Base-by-base conservation (phyloP, 2,329 filamentous ascomycete species). In the Juglanconis sp. region DNA sequence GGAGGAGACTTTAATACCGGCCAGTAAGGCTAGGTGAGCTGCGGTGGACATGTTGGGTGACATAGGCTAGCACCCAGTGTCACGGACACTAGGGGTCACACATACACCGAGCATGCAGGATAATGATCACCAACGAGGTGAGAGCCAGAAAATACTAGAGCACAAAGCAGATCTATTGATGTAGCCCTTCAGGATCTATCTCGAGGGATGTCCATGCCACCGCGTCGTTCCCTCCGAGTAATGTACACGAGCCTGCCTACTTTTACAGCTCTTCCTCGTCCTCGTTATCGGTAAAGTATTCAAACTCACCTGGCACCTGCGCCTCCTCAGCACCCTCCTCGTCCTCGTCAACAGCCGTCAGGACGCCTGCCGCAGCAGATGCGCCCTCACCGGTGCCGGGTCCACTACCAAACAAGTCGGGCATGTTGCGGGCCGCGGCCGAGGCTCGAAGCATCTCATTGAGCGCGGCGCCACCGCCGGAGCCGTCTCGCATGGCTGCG, bases 321-420 rank as follows among this genome's bases (percentile, higher is more conserved):
- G 91, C 91, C 71, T 94, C 91, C 67, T 89, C 87, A 11, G 84
- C 87, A 38, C 81, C 87, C 63, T 91, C 89, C 9, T 81, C 86
- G 68, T 94, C 90, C 73, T 98, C 94, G 68, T 97, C 93, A 4
- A 96, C 86, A 5, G 92, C 89, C 4, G 90, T 96, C 67, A 96
- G 77, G 2, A 96, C 91, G 59, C 88, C 90, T 0, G 90, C 91
- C 0, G 89, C 89, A 0, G 89, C 88, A 0, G 87, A 87, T 17
- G 90, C 87, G 11, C 66, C 65, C 47, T 61, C 66, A 5, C 68
- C 42, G 32, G 36, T 56, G 56, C 64, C 59, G 58, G 63, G 56
- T 61, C 65, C 49, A 64, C 65, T 50, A 61, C 70, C 50, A 44
- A 62, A 57, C 42, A 64, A 59, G 51, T 65, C 52, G 38, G 46